These are phyloP conservation scores for Carallia brachiata DNA, from an alignment of 345 rosid genomes.

Conservation along the genomic window DNA sequence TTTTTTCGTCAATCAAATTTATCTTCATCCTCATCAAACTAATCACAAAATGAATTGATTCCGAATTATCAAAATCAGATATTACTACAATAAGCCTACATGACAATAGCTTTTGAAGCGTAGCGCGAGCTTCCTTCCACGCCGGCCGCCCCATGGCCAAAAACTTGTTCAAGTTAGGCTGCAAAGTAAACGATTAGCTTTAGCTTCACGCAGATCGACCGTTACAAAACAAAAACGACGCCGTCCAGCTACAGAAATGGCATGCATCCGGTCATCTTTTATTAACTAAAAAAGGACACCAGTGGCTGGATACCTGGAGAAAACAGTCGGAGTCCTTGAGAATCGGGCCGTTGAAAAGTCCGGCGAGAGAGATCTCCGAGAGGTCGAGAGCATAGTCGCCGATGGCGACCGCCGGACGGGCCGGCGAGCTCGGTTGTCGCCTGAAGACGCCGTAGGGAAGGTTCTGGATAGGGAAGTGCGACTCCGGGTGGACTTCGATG, in stretches of 20 bases:
- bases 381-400: constrained; percentile 79
- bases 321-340: constrained; percentile 74
- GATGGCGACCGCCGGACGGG: constrained; percentile 83
- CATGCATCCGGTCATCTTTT: no score
- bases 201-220: no score
- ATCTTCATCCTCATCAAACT: no score
- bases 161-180: constrained; percentile 78
- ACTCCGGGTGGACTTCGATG: constrained; percentile 53
- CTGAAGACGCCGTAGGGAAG: constrained; percentile 89
- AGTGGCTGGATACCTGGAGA: constrained; percentile 51
- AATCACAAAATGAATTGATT: no score
- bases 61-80: background rate
- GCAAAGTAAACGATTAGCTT: constrained; percentile 1
- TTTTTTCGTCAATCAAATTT: background rate
- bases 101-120: constrained; percentile 74
- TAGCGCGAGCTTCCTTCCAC: constrained; percentile 93
- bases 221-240: no score
- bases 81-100: constrained; percentile 35
- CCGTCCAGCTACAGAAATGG: no score
- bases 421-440: constrained; percentile 41
- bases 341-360: constrained; percentile 66
- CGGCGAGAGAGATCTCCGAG: constrained; percentile 65
- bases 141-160: constrained; percentile 88
- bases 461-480: constrained; percentile 95
- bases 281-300: background rate